These are phyloP conservation scores for Exophiala bonariae DNA, from an alignment of 2,329 filamentous ascomycete genomes.

Conservation along the genomic window DNA sequence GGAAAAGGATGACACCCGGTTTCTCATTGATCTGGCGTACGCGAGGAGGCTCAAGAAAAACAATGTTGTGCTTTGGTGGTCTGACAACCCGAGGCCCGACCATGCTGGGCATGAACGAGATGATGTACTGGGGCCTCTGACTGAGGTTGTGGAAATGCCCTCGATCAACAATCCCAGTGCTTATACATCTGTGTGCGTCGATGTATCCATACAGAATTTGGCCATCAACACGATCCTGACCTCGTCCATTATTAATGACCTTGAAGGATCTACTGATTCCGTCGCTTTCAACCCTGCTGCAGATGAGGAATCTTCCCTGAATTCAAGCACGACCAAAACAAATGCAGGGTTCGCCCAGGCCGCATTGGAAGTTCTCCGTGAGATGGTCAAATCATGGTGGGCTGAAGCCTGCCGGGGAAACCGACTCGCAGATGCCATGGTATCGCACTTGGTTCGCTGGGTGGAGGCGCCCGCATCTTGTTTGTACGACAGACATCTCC, in stretches of 20 bases:
- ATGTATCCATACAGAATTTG: conserved; percentile 88
- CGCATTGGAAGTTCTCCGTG: conserved; percentile 83
- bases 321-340: conserved; percentile 61
- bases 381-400: conserved; percentile 99
- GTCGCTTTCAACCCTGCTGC: conserved; percentile 79
- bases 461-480: conserved; percentile 91
- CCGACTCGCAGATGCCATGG: conserved; percentile 95
- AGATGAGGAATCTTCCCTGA: conserved; percentile 61
- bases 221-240: conserved; percentile 98
- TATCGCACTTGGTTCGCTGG: conserved; percentile 96
- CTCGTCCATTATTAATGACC: conserved; percentile 92
- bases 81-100: conserved; percentile 78
- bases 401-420: conserved; percentile 85
- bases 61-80: conserved; percentile 98
- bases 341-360: conserved; percentile 85
- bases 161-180: conserved; percentile 90
- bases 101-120: conserved; percentile 96
- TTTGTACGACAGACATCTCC: conserved; percentile 89
- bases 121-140: conserved; percentile 74
- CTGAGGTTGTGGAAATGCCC: conserved; percentile 87
- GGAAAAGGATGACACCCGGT: conserved; percentile 89
- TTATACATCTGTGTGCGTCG: conserved; percentile 94
- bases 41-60: conserved; percentile 85
- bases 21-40: conserved; percentile 94
- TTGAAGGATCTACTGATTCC: conserved; percentile 79